These are phyloP conservation scores for Chondrostereum purpureum DNA, from an alignment of 1,284 basidiomycete species.

Conservation along the genomic window DNA sequence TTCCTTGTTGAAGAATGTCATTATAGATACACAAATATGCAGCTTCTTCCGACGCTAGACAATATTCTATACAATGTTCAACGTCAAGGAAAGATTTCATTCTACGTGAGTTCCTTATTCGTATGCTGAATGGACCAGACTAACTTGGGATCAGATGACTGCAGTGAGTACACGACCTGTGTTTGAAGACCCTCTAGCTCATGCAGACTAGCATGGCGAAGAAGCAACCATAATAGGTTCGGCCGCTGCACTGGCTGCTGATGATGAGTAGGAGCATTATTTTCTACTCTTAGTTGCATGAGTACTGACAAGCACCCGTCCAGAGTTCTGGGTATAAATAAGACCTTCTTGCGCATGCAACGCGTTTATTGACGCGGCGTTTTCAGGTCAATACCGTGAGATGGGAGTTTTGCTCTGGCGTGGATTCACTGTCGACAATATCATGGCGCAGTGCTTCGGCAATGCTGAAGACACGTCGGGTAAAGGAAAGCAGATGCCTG, in stretches of 20 bases:
- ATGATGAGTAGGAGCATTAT: conserved; percentile 74
- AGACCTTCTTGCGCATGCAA: background rate
- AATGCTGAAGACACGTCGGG: conserved; percentile 75
- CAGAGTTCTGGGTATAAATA: conserved; percentile 51
- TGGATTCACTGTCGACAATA: conserved; percentile 63
- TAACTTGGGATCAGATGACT: too few species aligned
- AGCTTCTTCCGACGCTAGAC: conserved; percentile 79
- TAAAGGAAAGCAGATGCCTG: conserved; percentile 88
- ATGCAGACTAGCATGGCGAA: conserved; percentile 66
- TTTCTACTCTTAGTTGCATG: background rate
- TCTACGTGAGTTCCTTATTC: conserved; percentile 83
- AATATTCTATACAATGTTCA: conserved; percentile 89
- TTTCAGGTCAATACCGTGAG: conserved; percentile 79
- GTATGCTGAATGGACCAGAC: too few species aligned
- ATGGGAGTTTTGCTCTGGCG: conserved; percentile 88
- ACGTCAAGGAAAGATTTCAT: conserved; percentile 89
- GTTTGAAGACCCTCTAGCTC: too few species aligned
- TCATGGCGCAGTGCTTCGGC: conserved; percentile 88
- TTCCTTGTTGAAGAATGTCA: conserved; percentile 1
- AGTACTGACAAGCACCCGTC: background rate
- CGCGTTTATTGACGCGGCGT: background rate
- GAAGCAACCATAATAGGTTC: conserved; percentile 90
- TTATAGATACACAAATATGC: conserved; percentile 74
- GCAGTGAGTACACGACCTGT: too few species aligned
- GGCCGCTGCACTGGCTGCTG: conserved; percentile 75